phyloP scores from a whole-genome alignment of 2,329 filamentous ascomycete species.

The Exophiala dermatitidis region DNA sequence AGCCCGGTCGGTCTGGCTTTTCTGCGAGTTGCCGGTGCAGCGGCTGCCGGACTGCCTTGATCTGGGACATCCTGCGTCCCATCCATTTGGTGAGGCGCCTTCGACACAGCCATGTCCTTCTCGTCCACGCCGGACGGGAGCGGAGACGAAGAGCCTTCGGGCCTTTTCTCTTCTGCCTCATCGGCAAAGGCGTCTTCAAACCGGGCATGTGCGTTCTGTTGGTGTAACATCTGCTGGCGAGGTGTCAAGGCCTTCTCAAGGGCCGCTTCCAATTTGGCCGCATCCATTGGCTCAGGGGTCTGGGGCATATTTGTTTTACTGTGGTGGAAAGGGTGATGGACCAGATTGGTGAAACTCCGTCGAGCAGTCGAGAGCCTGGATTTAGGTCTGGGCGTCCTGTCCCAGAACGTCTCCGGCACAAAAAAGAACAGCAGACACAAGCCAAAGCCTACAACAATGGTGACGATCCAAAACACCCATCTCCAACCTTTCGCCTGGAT shows the following conservation, averaged over 20 bases:
- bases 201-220: constrained; percentile 16
- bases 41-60: not conserved
- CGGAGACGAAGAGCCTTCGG: not conserved
- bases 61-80: not conserved
- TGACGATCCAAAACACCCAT: constrained; percentile 75
- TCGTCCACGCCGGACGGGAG: not conserved
- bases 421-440: constrained; percentile 74
- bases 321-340: constrained; percentile 14
- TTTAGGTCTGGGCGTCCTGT: constrained; percentile 60
- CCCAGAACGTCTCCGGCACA: constrained; percentile 94
- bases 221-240: constrained; percentile 15
- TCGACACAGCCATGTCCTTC: not conserved
- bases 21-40: constrained; percentile 7
- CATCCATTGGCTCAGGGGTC: not conserved
- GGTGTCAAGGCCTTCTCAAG: constrained; percentile 17
- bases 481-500: constrained; percentile 74
- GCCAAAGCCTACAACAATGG: constrained; percentile 68
- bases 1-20: constrained; percentile 16
- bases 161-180: not conserved
- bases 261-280: constrained; percentile 2
- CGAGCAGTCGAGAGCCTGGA: constrained; percentile 32
- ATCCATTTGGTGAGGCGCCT: not conserved
- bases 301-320: constrained; percentile 9
- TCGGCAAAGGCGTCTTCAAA: constrained; percentile 12
- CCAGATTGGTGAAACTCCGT: constrained; percentile 25